Evolutionary conservation across 805 yeast genomes (phyloP), one percentile per base, ranked within the genome.

Genomic region (Starmerella bacillaris): DNA sequence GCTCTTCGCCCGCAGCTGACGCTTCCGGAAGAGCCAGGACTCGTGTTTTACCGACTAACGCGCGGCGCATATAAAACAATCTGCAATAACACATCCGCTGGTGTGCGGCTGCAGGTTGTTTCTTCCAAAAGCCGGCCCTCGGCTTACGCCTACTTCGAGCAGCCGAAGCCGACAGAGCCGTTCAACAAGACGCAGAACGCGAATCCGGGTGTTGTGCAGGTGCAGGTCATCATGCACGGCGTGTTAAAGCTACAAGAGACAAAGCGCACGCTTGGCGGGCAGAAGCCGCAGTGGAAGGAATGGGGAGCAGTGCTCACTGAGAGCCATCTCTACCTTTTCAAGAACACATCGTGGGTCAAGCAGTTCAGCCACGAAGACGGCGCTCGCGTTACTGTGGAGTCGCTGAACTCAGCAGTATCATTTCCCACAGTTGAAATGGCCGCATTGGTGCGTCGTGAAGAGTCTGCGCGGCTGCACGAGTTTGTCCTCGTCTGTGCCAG

Each of bases 281-380:
- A 34, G 17, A 51, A 46, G 34, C 46, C 45, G 4, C 42, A 46
- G 6, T 57, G 59, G 61, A 50, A 54, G 17, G 60, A 57, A 31
- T 59, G 61, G 60, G 66, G 66, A 7, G 61, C 56, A 1, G 45
- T 61, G 9, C 46, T 61, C 24, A 62, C 66, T 2, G 51, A 57
- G 8, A 55, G 63, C 5, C 57, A 58, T 34, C 51, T 62, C 4
- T 60, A 61, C 36, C 43, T 61, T 24, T 61, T 60, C 46, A 56
- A 57, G 34, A 60, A 59, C 34, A 48, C 50, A 1, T 34, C 50
- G 2, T 58, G 64, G 63, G 24, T 39, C 27, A 22, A 36, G 26
- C 37, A 30, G 33, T 27, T 35, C 20, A 18, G 8, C n/a, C 17
- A 21, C 29, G 27, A 21, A 15, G 35, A 42, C 1, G 37, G 46